phyloP scores from a whole-genome alignment of 306 rosid genomes.

The Mimosa bimucronata region DNA sequence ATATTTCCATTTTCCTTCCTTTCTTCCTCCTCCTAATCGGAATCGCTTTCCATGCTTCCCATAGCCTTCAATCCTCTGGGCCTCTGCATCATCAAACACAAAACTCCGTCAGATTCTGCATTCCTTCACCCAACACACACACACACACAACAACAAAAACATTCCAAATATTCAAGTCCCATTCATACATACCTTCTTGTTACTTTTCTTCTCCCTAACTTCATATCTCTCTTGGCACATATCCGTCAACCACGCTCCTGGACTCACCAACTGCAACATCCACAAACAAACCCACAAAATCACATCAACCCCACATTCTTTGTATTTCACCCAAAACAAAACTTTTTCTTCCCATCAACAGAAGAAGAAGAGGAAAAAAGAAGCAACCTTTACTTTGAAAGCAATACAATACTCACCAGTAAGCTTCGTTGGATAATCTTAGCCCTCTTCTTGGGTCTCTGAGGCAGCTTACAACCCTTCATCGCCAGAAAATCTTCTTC shows the following conservation, averaged over 20 bases:
- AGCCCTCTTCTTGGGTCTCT: conserved; percentile 83
- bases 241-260: conserved; percentile 88
- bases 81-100: conserved; percentile 55
- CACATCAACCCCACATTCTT: neutral
- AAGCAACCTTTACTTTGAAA: neutral
- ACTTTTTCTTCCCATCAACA: neutral
- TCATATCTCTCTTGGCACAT: conserved; percentile 93
- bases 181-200: conserved; percentile 66
- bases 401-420: conserved; percentile 48
- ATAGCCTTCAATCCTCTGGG: conserved; percentile 85
- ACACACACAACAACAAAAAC: neutral
- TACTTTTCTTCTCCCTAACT: conserved; percentile 85
- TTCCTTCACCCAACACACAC: neutral
- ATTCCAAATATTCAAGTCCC: neutral
- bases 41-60: conserved; percentile 80
- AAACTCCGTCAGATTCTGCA: neutral
- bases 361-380: neutral
- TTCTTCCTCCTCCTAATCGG: conserved; percentile 47
- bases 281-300: neutral
- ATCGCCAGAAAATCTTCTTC: conserved; percentile 84
- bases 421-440: conserved; percentile 77
- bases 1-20: neutral
- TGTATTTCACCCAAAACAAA: neutral
- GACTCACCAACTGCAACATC: conserved; percentile 72
- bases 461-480: conserved; percentile 86